Percentiles rank a stretch among this genome's conserved stretches.
Evolutionary conservation across 2,329 filamentous ascomycete genomes (phyloP).

Genomic region (Albophoma yamanashiensis): DNA sequence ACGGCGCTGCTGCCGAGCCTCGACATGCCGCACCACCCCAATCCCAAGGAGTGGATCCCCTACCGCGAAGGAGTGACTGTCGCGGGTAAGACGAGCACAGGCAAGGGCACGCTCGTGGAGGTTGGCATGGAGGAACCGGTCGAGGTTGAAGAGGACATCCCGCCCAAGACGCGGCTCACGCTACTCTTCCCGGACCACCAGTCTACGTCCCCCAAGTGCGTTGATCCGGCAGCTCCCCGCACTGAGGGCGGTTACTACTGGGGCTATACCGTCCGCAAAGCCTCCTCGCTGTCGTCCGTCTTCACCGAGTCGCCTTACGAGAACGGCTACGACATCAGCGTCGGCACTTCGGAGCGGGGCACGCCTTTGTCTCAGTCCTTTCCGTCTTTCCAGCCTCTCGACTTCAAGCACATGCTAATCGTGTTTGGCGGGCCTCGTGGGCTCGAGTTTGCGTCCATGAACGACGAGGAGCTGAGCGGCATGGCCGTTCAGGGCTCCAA

Average conservation of each 20-base stretch:
- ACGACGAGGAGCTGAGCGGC: conserved; percentile 41
- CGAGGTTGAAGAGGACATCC: conserved; percentile 49
- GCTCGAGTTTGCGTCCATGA: conserved; percentile 63
- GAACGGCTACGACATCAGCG: conserved; percentile 70
- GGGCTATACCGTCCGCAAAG: conserved; percentile 65
- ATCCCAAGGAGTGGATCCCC: conserved; percentile 64
- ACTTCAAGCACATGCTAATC: conserved; percentile 62
- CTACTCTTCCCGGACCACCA: conserved; percentile 44
- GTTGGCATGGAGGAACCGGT: conserved; percentile 45
- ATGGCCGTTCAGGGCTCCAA: conserved; percentile 55
- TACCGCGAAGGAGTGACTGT: conserved; percentile 71
- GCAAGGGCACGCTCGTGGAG: conserved; percentile 43
- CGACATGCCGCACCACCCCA: conserved; percentile 77
- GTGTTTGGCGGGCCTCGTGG: conserved; percentile 76
- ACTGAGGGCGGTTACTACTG: conserved; percentile 76
- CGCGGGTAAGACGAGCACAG: conserved; percentile 28
- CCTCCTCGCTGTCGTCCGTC: conserved; percentile 55
- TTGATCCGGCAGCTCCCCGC: conserved; percentile 58
- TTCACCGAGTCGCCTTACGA: conserved; percentile 69
- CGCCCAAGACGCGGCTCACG: conserved; percentile 63
- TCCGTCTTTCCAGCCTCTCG: conserved; percentile 19
- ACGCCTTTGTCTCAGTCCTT: conserved; percentile 36
- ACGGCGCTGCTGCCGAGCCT: conserved; percentile 66
- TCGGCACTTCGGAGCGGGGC: conserved; percentile 77
- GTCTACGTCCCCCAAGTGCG: conserved; percentile 40